These are phyloP conservation scores for Tremellales sp. DNA, from an alignment of 1,284 basidiomycete species.

Conservation along the genomic window DNA sequence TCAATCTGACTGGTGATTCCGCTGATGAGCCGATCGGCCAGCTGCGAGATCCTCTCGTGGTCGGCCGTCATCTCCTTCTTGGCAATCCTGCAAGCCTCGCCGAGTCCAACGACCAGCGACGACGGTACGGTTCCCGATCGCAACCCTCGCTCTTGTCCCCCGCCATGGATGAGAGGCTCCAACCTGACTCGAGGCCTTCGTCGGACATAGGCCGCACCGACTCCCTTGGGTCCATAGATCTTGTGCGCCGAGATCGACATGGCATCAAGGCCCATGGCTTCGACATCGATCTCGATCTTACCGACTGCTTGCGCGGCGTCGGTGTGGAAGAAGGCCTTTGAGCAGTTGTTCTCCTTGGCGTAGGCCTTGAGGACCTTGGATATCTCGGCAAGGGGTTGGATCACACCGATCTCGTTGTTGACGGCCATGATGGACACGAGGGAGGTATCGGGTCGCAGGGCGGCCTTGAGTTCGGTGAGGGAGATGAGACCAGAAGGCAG, in stretches of 20 bases:
- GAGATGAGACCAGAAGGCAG: slow-evolving; percentile 79
- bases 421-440: slow-evolving; percentile 97
- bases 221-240: slow-evolving; percentile 95
- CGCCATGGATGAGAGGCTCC: slow-evolving; percentile 92
- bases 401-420: slow-evolving; percentile 99
- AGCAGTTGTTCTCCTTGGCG: slow-evolving; percentile 59
- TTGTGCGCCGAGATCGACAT: slow-evolving; percentile 98
- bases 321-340: slow-evolving; percentile 91
- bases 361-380: slow-evolving; percentile 64
- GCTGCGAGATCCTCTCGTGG: slow-evolving; percentile 67
- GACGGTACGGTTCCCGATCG: slow-evolving; percentile 90
- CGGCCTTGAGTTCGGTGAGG: slow-evolving; percentile 68
- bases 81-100: slow-evolving; percentile 91
- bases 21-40: slow-evolving; percentile 78
- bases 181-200: slow-evolving; percentile 87
- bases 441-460: slow-evolving; percentile 80
- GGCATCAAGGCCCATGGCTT: slow-evolving; percentile 91
- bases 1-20: slow-evolving; percentile 80
- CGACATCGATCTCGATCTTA: slow-evolving; percentile 87
- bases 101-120: slow-evolving; percentile 86
- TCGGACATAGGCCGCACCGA: slow-evolving; percentile 92
- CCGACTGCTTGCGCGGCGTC: slow-evolving; percentile 96
- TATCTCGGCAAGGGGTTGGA: slow-evolving; percentile 96
- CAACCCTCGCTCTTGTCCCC: slow-evolving; percentile 95
- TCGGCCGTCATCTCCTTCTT: slow-evolving; percentile 90